Evolutionary conservation across 1,139 yeast genomes (phyloP).

Genomic region (Pichia terricola): DNA sequence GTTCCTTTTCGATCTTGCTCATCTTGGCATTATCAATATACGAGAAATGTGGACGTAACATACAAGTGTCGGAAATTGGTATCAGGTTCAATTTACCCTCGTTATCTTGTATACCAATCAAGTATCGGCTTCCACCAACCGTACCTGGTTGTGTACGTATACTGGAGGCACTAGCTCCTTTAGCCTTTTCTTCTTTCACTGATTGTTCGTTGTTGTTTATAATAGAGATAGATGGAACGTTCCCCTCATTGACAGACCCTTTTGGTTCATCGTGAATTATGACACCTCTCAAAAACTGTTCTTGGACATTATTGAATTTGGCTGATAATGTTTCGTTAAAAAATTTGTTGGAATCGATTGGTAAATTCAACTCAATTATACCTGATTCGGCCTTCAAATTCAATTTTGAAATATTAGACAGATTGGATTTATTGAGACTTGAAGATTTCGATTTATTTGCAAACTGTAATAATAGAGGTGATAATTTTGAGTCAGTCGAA

Average conservation of each 20-base stretch:
- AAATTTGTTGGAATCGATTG: constrained; percentile 53
- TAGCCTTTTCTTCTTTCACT: background rate
- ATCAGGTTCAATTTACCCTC: constrained; percentile 51
- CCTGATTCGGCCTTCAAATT: constrained; percentile 55
- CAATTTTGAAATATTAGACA: constrained; percentile 30
- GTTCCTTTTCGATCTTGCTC: constrained; percentile 28
- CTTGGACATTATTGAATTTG: constrained; percentile 45
- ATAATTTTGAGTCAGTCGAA: constrained; percentile 7
- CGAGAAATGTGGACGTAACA: constrained; percentile 71
- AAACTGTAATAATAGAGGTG: constrained; percentile 47
- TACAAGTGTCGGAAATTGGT: constrained; percentile 63
- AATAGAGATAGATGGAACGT: constrained; percentile 2
- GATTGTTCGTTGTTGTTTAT: background rate
- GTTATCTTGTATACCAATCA: constrained; percentile 15
- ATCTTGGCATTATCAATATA: constrained; percentile 50
- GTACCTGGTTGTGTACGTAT: constrained; percentile 16
- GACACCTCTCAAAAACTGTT: constrained; percentile 65
- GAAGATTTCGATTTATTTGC: constrained; percentile 38
- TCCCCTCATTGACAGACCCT: constrained; percentile 4
- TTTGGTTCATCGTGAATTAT: constrained; percentile 36
- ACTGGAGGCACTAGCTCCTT: background rate
- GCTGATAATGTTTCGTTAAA: constrained; percentile 57
- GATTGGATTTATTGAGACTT: constrained; percentile 31
- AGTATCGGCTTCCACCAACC: constrained; percentile 15
- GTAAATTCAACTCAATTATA: constrained; percentile 60